Evolutionary conservation across 495 filamentous ascomycete genomes (phyloP).

Genomic region (Hypoxylon rickii): DNA sequence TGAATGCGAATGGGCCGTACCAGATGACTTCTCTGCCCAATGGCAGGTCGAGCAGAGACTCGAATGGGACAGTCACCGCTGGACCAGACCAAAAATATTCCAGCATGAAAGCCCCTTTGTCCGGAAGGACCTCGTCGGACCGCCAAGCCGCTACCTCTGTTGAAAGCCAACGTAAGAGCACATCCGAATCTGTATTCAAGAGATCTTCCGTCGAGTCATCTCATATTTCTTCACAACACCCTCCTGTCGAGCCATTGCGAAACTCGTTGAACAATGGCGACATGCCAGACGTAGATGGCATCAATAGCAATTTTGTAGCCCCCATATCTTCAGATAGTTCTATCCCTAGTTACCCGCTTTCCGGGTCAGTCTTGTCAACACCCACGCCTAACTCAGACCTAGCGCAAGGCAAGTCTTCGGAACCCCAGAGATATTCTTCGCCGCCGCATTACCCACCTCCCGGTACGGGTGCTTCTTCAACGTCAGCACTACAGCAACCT

Average conservation of each 20-base stretch:
- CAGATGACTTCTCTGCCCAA: conserved; percentile 42
- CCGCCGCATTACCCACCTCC: conserved; percentile 64
- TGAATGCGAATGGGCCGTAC: conserved; percentile 43
- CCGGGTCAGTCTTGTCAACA: conserved; percentile 43
- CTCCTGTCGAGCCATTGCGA: conserved; percentile 40
- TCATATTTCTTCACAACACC: conserved; percentile 38
- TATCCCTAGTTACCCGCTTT: conserved; percentile 17
- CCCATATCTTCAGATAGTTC: conserved; percentile 16
- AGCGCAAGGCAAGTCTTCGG: conserved; percentile 42
- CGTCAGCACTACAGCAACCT: conserved; percentile 46
- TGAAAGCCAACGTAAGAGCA: conserved; percentile 30
- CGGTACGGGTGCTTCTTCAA: conserved; percentile 43
- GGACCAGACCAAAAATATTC: conserved; percentile 22
- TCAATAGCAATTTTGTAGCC: conserved; percentile 15
- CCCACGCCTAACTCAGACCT: conserved; percentile 48
- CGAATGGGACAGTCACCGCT: conserved; percentile 17
- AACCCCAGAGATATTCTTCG: conserved; percentile 73
- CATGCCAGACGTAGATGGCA: conserved; percentile 37
- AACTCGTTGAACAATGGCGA: conserved; percentile 41
- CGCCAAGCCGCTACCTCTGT: conserved; percentile 22
- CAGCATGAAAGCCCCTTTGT: conserved; percentile 22
- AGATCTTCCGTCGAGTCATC: conserved; percentile 36
- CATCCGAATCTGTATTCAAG: conserved; percentile 27
- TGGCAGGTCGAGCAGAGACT: conserved; percentile 40
- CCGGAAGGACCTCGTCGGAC: conserved; percentile 20